phyloP scores from a whole-genome alignment of 106 monocot genomes.

The Gastrodia elata region DNA sequence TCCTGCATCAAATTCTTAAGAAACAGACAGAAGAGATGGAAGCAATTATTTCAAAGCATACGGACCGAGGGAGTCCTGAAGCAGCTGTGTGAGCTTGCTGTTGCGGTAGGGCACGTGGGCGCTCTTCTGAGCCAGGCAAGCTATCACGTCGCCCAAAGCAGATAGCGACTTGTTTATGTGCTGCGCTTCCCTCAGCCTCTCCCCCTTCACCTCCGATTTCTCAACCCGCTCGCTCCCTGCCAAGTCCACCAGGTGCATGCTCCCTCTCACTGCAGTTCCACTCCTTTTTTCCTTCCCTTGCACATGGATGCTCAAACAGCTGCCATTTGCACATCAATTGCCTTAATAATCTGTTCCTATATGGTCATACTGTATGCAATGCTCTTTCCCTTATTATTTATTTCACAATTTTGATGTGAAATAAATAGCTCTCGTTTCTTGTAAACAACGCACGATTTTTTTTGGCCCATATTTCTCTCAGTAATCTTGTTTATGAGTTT shows the following conservation, averaged over 20 bases:
- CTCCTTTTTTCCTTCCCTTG: conserved; percentile 78
- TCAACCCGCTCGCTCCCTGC: conserved; percentile 96
- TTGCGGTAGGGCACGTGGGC: conserved; percentile 95
- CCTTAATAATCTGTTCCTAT: no score
- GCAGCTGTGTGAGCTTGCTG: conserved; percentile 90
- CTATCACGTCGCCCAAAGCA: conserved; percentile 92
- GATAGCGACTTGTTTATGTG: conserved; percentile 97
- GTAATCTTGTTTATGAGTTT: no score
- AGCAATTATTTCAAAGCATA: background rate
- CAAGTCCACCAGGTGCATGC: conserved; percentile 94
- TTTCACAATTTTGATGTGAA: no score
- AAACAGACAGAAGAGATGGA: background rate
- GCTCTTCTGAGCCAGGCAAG: conserved; percentile 80
- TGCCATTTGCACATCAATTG: no score
- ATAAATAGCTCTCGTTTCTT: no score
- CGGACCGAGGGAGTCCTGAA: conserved; percentile 93
- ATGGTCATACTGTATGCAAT: no score
- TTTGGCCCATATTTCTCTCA: no score
- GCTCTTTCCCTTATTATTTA: no score
- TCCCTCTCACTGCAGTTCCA: conserved; percentile 45
- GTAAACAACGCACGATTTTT: no score
- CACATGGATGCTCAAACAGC: conserved; percentile 91
- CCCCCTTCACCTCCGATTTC: conserved; percentile 91
- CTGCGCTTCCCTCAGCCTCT: conserved; percentile 81
- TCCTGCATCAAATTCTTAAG: conserved; percentile 32